Evolutionary conservation across 2,329 filamentous ascomycete genomes (phyloP), one percentile per base, ranked within the genome.

Genomic region (Aspergillus jensenii): DNA sequence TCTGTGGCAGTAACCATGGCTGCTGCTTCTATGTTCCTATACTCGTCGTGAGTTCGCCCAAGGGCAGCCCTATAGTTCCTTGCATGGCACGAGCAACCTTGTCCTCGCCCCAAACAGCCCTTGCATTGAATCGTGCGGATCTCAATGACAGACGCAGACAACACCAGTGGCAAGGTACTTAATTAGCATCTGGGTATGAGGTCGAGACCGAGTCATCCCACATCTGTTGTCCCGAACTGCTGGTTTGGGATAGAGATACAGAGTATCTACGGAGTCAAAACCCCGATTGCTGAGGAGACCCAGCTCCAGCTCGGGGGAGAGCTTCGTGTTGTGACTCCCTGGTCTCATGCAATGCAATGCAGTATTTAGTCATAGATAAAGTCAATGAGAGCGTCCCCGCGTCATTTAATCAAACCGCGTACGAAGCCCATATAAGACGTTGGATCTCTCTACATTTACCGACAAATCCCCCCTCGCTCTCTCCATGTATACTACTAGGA

Each of bases 351-450:
- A 47, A 47, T 47, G 44, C 44, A 51, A 40, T 40, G 35, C 35
- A 41, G n/a, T 8, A 23, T 39, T 35, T 23, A 50, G n/a, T 27
- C 45, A 48, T 21, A 45, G 4, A 12, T 15, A 27, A 46, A 35
- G 31, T n/a, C 14, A 33, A 35, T n/a, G 45, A 17, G 27, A 17
- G 9, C n/a, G n/a, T 35, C 44, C 44, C 33, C 31, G 33, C 31
- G 52, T 40, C 52, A 8, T 37, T 23, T 25, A 27, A 54, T 40
- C 27, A 54, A 39, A 37, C 19, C 12, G 27, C 27, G 27, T 11
- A 19, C 19, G 9, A 17, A 31, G 31, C 39, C 21, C 33, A 54
- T 54, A 54, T 54, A 54, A 54, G 52, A 54, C 44, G 47, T 48
- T 6, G 15, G 25, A 43, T 39, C 27, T 39, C 31, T 44, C 41